Conservation (phyloP, 768 basidiomycete genomes). For the Mycena kentingensis region DNA sequence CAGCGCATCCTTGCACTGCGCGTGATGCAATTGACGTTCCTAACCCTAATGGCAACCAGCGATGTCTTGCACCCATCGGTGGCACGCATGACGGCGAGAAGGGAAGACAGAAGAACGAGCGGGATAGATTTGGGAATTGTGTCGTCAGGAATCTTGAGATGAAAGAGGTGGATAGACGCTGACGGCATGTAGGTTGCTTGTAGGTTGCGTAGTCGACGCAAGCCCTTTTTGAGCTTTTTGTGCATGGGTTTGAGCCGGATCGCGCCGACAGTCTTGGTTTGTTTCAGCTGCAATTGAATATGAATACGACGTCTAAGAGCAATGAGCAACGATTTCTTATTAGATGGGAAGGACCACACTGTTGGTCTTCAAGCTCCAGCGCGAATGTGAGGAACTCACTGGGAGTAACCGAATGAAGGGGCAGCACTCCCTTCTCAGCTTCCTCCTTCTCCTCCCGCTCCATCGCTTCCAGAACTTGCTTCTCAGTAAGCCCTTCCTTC, state of each 20-base stretch:
- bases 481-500: constrained; percentile 2
- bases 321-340: not conserved
- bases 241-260: not conserved
- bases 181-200: not conserved
- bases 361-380: constrained; percentile 1
- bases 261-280: not conserved
- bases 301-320: constrained; percentile 9
- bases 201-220: not conserved
- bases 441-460: not conserved
- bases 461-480: not conserved
- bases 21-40: not conserved
- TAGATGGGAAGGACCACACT: not conserved
- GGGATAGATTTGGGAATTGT: not conserved
- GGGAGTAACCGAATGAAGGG: not conserved
- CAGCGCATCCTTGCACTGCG: not conserved
- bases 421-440: not conserved
- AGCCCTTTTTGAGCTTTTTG: not conserved
- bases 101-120: not conserved
- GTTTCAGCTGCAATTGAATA: constrained; percentile 18
- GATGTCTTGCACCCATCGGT: not conserved
- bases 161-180: not conserved
- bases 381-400: not conserved
- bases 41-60: not conserved
- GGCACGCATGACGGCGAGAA: not conserved
- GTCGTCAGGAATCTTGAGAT: not conserved